Percentiles rank a stretch among this genome's conserved stretches.
phyloP scores from a whole-genome alignment of 2,329 filamentous ascomycete species.

The Malbranchea cinnamomea region DNA sequence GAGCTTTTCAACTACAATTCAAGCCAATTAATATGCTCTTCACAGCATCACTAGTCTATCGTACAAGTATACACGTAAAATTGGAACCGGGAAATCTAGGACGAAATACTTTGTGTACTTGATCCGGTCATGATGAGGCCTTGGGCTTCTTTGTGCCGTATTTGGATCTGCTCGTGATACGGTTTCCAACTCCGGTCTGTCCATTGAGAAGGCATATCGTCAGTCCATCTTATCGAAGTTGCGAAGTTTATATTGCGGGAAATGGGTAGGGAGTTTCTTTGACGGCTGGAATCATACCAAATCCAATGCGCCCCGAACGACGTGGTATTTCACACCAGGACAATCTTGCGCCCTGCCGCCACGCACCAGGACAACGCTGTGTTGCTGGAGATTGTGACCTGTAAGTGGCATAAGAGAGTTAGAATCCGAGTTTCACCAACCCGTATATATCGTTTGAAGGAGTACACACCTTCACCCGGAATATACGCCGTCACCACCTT shows the following conservation, averaged over 20 bases:
- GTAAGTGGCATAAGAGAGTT: slow-evolving; percentile 5
- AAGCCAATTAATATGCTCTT: no score
- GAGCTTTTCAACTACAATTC: no score
- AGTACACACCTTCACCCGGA: slow-evolving; percentile 60
- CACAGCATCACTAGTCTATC: no score
- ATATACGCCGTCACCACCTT: slow-evolving; percentile 87
- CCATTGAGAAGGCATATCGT: slow-evolving; percentile 14
- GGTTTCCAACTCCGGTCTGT: slow-evolving; percentile 77
- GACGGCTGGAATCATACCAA: slow-evolving; percentile 73
- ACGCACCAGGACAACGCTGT: slow-evolving; percentile 90
- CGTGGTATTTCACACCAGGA: slow-evolving; percentile 90
- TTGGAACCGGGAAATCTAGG: no score
- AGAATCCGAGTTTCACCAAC: background rate
- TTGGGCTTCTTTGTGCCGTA: slow-evolving; percentile 99
- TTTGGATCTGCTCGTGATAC: slow-evolving; percentile 77
- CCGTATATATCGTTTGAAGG: background rate
- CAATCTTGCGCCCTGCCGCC: slow-evolving; percentile 92
- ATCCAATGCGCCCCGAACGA: slow-evolving; percentile 84
- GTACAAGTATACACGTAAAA: no score
- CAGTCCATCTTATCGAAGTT: slow-evolving; percentile 1
- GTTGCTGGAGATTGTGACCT: slow-evolving; percentile 97
- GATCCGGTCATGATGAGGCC: slow-evolving; percentile 40
- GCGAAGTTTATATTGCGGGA: background rate
- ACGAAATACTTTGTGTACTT: no score
- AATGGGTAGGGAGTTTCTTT: slow-evolving; percentile 3